These are phyloP conservation scores for Magnusiomyces sp. DNA, from an alignment of 1,139 yeast species.

Conservation along the genomic window DNA sequence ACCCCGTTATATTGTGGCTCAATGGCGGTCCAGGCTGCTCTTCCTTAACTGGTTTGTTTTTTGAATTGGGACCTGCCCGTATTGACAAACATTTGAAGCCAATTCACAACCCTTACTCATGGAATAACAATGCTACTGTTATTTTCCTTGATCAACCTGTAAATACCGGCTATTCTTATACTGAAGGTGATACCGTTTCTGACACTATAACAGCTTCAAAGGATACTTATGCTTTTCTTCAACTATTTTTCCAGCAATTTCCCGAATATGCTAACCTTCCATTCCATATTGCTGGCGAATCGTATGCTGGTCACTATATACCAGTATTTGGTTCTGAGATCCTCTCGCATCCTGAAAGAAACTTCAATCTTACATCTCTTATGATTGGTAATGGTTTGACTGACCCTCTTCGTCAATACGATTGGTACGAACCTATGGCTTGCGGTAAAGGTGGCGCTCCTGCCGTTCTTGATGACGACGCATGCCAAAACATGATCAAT, in stretches of 20 bases:
- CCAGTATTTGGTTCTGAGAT: slow-evolving; percentile 36
- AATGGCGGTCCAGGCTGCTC: slow-evolving; percentile 79
- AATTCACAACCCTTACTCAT: slow-evolving; percentile 58
- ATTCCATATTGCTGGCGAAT: slow-evolving; percentile 97
- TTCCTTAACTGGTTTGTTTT: slow-evolving; percentile 53
- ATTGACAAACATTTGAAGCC: slow-evolving; percentile 35
- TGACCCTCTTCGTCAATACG: slow-evolving; percentile 83
- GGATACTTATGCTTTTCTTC: slow-evolving; percentile 87
- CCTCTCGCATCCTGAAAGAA: slow-evolving; percentile 41
- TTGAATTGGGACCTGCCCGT: slow-evolving; percentile 60
- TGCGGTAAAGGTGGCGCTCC: slow-evolving; percentile 94
- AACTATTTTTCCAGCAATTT: slow-evolving; percentile 83
- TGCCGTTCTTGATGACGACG: too few relatives aligned
- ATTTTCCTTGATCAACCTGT: slow-evolving; percentile 69
- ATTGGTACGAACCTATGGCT: slow-evolving; percentile 92
- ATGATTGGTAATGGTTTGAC: slow-evolving; percentile 95
- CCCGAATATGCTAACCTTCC: slow-evolving; percentile 65
- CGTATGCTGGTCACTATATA: slow-evolving; percentile 97
- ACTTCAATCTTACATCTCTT: slow-evolving; percentile 77
- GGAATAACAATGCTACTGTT: slow-evolving; percentile 67
- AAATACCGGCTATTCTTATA: slow-evolving; percentile 70
- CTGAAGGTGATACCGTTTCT: slow-evolving; percentile 21
- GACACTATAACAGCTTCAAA: slow-evolving; percentile 62
- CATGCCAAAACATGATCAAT: slow-evolving; percentile 69
- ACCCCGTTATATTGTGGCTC: slow-evolving; percentile 61